These are phyloP conservation scores for Baudoinia panamericana DNA, from an alignment of 495 filamentous ascomycete genomes.

Conservation along the genomic window DNA sequence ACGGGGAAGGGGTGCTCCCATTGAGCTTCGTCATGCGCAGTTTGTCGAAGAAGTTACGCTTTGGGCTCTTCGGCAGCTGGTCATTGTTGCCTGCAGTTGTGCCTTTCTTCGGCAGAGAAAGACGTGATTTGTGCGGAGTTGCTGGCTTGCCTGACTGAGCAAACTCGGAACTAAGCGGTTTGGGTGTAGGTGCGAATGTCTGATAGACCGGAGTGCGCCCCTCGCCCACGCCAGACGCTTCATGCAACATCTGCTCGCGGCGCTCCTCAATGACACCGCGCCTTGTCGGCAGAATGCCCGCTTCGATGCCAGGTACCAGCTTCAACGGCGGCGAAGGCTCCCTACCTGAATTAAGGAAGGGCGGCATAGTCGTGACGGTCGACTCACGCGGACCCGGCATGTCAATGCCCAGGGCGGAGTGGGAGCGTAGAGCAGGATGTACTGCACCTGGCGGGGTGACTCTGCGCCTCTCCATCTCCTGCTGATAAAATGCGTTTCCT, in stretches of 20 bases:
- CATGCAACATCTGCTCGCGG: constrained; percentile 20
- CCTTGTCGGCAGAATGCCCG: constrained; percentile 15
- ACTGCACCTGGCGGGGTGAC: constrained; percentile 6
- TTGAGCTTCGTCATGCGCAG: constrained; percentile 17
- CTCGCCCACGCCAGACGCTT: constrained; percentile 17
- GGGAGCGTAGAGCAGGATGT: constrained; percentile 5
- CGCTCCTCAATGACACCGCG: constrained; percentile 22
- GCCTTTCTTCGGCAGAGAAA: constrained; percentile 2
- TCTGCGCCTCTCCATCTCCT: constrained; percentile 13
- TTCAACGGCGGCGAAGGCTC: constrained; percentile 9
- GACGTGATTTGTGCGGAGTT: constrained; percentile 2
- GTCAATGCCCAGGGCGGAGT: neutral
- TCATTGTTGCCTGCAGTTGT: neutral
- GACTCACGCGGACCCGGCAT: constrained; percentile 2
- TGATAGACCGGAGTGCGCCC: constrained; percentile 10
- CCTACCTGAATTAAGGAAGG: constrained; percentile 18
- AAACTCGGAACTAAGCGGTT: constrained; percentile 4
- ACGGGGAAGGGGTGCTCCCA: constrained; percentile 7
- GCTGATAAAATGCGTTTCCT: constrained; percentile 22
- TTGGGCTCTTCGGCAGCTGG: constrained; percentile 24
- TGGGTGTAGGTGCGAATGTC: constrained; percentile 14
- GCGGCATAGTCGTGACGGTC: constrained; percentile 18
- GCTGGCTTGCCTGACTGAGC: neutral
- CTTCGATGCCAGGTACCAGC: constrained; percentile 9
- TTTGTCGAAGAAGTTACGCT: constrained; percentile 26